Percentiles rank a stretch among this genome's conserved stretches.
These are phyloP conservation scores for Chaetoscypha palmicola DNA, from an alignment of 2,329 filamentous ascomycete genomes.

Conservation along the genomic window DNA sequence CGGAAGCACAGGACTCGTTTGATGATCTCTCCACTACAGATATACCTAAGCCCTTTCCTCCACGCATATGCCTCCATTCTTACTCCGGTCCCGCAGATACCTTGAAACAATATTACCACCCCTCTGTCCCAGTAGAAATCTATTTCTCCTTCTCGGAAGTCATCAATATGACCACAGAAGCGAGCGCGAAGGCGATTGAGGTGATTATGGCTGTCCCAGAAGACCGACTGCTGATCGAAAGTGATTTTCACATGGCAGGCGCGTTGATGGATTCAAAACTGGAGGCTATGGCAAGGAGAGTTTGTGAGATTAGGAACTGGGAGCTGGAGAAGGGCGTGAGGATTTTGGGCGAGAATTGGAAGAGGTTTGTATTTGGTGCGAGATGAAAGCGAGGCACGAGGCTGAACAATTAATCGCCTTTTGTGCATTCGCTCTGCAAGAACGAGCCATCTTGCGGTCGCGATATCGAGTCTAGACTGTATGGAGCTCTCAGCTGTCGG, in stretches of 20 bases:
- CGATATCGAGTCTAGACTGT: no score
- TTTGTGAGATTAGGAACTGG: conserved; percentile 79
- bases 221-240: conserved; percentile 76
- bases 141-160: conserved; percentile 84
- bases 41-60: conserved; percentile 62
- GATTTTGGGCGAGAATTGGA: conserved; percentile 68
- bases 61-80: conserved; percentile 87
- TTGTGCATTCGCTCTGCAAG: no score
- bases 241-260: conserved; percentile 80
- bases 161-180: conserved; percentile 64
- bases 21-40: conserved; percentile 31
- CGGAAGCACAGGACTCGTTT: conserved; percentile 27
- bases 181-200: conserved; percentile 43
- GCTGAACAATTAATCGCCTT: no score
- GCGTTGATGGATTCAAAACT: conserved; percentile 70
- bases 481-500: no score
- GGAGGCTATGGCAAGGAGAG: conserved; percentile 65
- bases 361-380: conserved; percentile 50
- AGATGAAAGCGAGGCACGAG: no score
- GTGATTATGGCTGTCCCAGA: conserved; percentile 68
- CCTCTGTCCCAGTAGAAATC: conserved; percentile 64
- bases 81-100: conserved; percentile 74
- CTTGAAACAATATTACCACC: conserved; percentile 70
- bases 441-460: no score
- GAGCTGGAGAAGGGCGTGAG: conserved; percentile 60